Evolutionary conservation across 139 green algal species (phyloP), one percentile per base, ranked within the genome.

Genomic region (Parachlorella kessleri): DNA sequence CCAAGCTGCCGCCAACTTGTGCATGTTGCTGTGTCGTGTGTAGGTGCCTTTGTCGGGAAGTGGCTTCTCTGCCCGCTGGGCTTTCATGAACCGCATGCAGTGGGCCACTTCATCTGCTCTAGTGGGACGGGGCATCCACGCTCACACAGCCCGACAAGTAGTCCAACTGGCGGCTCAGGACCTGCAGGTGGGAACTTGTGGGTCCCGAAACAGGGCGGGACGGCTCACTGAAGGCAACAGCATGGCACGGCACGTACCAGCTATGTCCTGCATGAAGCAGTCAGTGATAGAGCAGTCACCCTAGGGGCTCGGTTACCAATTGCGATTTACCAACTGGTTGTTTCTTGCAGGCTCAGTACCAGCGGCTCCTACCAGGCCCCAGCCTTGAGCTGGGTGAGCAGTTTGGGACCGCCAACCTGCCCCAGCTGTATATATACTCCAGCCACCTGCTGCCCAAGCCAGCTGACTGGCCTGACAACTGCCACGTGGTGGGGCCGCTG

Each of bases 361-460:
- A 59, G 48, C 14, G 14, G 14, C 48, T 59, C 48, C 14, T 59
- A 18, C 48, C 48, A 59, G 48, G 48, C 14, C 48, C 48, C 21
- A 18, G 48, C 14, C 48, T 59, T 14, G 48, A 59, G 48, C 21
- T 59, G 48, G 48, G 48, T 28, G 21, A 18, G 48, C 48, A 59
- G 48, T 59, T 59, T 59, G 48, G 48, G 48, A 14, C 21, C 14
- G 48, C 14, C 14, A 18, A 18, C 23, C 70, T 89, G 35, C 85
- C 89, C 42, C 77, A 77, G 9, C 77, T 81, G 4, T 91, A 93
- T 83, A 87, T 90, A 65, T 93, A 85, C 84, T 89, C 79, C 54
- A 80, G 85, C 2, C 55, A 71, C 0, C 77, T 95, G n/a, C 76
- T 91, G 39, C 84, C 82, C 28, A 89, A 91, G 33, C 90, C 88